Evolutionary conservation across 2,329 filamentous ascomycete species (phyloP), one percentile per base, ranked within the genome.

Genomic region (Pyrenochaeta sp.): DNA sequence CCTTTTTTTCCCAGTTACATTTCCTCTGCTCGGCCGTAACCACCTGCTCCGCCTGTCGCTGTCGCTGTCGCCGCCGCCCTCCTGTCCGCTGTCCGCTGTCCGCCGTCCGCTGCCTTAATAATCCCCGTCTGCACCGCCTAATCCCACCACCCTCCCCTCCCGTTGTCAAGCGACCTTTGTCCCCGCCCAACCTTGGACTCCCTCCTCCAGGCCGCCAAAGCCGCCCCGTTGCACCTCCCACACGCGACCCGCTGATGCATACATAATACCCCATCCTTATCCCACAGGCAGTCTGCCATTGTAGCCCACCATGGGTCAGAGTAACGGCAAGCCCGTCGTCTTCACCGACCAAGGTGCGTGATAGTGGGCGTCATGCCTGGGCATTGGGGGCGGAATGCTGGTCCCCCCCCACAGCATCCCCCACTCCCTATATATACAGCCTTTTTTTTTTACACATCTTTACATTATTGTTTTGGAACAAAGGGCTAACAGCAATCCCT

Each of bases 251-350:
- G 49, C 62, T 63, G 47, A 71, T 72, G 69, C 68, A 63, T 67
- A 60, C 58, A 45, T 64, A 63, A 60, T 43, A 39, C 49, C 50
- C 41, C 47, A 44, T 49, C 47, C 12, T 45, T 32, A 54, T 37
- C 49, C 45, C 45, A 29, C 52, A 63, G 62, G 61, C 62, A 42
- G 47, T 45, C 51, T 56, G 66, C 65, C 70, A 67, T 65, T 62
- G 60, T 61, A 58, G 54, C 62, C 53, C 56, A 54, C 64, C 72
- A 98, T 98, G 94, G 94, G 94, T 76, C 97, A 98, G 81, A 90
- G 89, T 75, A 92, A 94, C 79, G 93, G 93, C 78, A 97, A 97
- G 79, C 91, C 91, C 78, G 87, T 96, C 81, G 89, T 92, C 76
- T 89, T 93, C 79, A 91, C 90, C 79, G 93, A 96, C 81, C 91